These are phyloP conservation scores for Setaria italica DNA, from an alignment of 202 grass and related monocot genomes.

Conservation along the genomic window DNA sequence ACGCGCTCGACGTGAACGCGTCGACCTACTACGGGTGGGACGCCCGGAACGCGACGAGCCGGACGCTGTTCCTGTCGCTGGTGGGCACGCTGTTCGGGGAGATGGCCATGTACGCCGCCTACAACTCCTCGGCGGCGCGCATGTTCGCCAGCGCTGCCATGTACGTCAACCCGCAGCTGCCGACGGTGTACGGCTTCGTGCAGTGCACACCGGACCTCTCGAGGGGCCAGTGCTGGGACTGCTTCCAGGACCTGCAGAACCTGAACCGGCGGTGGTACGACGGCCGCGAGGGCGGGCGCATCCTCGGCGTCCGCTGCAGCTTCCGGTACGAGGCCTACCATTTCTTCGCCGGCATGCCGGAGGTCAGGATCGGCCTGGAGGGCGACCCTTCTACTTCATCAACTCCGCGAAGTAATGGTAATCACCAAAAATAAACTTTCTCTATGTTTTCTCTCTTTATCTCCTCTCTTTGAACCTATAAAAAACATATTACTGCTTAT, in stretches of 20 bases:
- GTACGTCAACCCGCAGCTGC: constrained; percentile 51
- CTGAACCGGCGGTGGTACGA: constrained; percentile 42
- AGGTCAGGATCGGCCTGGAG: constrained; percentile 50
- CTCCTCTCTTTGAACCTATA: not conserved
- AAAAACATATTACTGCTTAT: not conserved
- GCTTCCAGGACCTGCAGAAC: constrained; percentile 49
- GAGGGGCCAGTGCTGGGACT: constrained; percentile 52
- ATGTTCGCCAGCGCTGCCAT: constrained; percentile 67
- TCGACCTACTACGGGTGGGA: constrained; percentile 51
- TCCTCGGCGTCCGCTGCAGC: constrained; percentile 69
- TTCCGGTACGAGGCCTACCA: constrained; percentile 68
- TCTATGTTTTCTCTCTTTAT: too few relatives aligned
- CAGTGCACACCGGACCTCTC: constrained; percentile 83
- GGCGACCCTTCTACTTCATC: not conserved
- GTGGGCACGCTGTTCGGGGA: constrained; percentile 54
- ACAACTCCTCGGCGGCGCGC: constrained; percentile 43
- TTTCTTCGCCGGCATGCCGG: constrained; percentile 57
- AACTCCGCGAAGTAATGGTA: not conserved
- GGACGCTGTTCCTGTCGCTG: constrained; percentile 53
- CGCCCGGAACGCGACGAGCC: constrained; percentile 44
- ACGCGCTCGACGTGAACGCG: constrained; percentile 46
- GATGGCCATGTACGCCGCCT: constrained; percentile 55
- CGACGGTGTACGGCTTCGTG: constrained; percentile 61
- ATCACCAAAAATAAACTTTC: not conserved
- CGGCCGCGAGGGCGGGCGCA: constrained; percentile 55